phyloP scores from a whole-genome alignment of 202 grass and related monocot species.

The Thinopyrum obtusiflorum region DNA sequence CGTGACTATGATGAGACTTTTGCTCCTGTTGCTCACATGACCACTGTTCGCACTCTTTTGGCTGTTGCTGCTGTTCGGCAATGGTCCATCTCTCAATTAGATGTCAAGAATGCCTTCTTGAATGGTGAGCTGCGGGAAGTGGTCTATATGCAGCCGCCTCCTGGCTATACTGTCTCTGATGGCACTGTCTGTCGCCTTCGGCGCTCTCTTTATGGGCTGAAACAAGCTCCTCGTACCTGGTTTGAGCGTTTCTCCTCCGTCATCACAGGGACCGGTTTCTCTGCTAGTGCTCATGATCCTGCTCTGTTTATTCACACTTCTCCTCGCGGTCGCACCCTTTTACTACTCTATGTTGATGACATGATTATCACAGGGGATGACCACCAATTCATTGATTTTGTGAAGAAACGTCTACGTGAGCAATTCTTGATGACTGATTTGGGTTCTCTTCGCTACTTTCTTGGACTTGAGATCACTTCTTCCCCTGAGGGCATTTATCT shows the following conservation, averaged over 20 bases:
- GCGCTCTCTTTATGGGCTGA: neutral
- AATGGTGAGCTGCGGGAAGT: neutral
- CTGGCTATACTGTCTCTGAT: neutral
- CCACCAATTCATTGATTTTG: neutral
- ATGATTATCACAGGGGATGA: neutral
- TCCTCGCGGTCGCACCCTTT: neutral
- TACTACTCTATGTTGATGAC: neutral
- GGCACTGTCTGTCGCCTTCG: neutral
- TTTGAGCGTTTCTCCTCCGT: neutral
- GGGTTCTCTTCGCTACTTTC: neutral
- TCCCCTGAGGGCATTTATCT: no score
- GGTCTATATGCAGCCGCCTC: neutral
- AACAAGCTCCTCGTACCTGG: neutral
- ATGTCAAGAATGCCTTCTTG: neutral
- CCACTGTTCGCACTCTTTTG: neutral
- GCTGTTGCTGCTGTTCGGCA: neutral
- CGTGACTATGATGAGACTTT: neutral
- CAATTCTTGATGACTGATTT: neutral
- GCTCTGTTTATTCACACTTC: neutral
- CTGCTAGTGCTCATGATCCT: neutral
- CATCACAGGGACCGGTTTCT: neutral
- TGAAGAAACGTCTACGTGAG: neutral
- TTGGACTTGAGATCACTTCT: neutral
- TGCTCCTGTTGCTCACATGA: neutral
- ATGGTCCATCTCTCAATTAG: neutral